phyloP scores from a whole-genome alignment of 164 flowering plant species.

The Umbilicus rupestris region DNA sequence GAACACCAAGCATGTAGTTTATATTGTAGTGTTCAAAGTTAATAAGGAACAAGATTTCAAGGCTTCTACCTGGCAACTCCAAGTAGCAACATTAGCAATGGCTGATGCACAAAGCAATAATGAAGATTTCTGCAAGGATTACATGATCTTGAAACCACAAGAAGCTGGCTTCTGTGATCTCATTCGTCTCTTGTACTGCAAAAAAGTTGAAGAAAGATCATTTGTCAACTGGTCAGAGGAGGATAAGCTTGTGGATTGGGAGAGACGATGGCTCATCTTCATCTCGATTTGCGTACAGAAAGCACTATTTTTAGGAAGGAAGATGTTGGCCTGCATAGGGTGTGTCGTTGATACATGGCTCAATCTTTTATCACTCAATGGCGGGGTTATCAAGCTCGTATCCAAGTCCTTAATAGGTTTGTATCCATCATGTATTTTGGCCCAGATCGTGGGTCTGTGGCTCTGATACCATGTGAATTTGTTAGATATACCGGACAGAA shows the following conservation, averaged over 20 bases:
- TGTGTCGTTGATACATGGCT: constrained; percentile 25
- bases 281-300: constrained; percentile 34
- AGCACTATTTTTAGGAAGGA: constrained; percentile 12
- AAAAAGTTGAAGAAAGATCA: constrained; percentile 15
- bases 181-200: constrained; percentile 19
- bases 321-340: constrained; percentile 28
- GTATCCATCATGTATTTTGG: not conserved
- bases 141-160: constrained; percentile 30
- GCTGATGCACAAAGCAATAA: not conserved
- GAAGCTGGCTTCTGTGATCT: constrained; percentile 30
- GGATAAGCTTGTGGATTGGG: not conserved
- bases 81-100: not conserved
- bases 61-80: no score
- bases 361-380: constrained; percentile 32
- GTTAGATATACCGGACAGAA: no score
- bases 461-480: no score
- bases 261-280: constrained; percentile 41
- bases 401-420: constrained; percentile 33
- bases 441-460: no score
- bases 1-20: no score
- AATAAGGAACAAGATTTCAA: no score
- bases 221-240: constrained; percentile 24
- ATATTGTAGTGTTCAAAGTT: no score
- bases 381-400: constrained; percentile 19
- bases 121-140: constrained; percentile 15